Conservation (phyloP, 148 eudicot species). For the Nyssa sinensis region DNA sequence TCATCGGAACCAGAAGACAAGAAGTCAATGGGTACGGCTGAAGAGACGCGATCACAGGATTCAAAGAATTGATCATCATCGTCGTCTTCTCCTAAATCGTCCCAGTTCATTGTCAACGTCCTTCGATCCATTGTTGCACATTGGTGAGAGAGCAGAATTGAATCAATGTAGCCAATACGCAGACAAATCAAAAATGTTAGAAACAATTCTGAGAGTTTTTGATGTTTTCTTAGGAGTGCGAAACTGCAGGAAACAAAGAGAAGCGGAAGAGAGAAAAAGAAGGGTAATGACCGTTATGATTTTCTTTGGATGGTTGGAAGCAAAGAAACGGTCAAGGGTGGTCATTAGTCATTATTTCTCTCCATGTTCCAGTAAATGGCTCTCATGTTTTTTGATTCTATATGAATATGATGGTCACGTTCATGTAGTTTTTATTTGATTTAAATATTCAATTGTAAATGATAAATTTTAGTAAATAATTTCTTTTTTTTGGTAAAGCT, state of each 20-base stretch:
- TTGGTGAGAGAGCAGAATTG: conserved; percentile 9
- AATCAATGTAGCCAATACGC: background rate
- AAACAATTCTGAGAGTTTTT: background rate
- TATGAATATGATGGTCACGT: background rate
- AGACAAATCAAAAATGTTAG: background rate
- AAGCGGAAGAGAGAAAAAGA: conserved; percentile 17
- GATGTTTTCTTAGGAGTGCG: background rate
- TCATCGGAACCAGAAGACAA: conserved; percentile 42
- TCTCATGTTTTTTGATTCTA: background rate
- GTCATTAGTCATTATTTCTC: conserved; percentile 18
- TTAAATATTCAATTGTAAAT: no score
- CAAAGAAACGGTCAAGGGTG: conserved; percentile 31
- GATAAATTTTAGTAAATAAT: no score
- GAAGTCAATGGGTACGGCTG: conserved; percentile 41
- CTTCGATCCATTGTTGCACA: conserved; percentile 47
- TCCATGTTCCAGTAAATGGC: conserved; percentile 3
- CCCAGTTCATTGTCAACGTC: conserved; percentile 78
- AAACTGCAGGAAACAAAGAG: background rate
- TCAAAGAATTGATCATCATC: conserved; percentile 84
- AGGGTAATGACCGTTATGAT: conserved; percentile 16
- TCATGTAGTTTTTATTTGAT: no score
- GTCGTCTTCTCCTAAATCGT: conserved; percentile 53
- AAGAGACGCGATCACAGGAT: conserved; percentile 52
- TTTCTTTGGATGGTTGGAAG: conserved; percentile 18
- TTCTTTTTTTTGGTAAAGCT: no score